phyloP scores from a whole-genome alignment of 176 grass and related monocot species.

The Zea luxurians region DNA sequence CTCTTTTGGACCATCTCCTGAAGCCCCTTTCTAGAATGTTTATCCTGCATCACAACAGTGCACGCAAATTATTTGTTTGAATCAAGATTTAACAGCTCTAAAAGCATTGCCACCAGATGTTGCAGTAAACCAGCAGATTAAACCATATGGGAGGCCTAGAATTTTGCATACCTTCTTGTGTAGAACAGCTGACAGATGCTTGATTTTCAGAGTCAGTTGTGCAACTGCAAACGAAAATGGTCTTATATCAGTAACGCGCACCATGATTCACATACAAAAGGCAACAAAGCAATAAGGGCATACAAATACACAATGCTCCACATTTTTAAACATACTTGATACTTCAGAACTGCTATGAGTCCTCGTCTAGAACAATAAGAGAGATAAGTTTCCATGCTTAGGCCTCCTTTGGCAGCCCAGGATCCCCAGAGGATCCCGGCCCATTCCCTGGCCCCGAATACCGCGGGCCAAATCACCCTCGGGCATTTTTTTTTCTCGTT shows the following conservation, averaged over 20 bases:
- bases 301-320: slow-evolving; percentile 10
- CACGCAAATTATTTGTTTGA: slow-evolving; percentile 2
- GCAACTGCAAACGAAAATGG: slow-evolving; percentile 62
- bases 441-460: no score
- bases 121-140: not conserved
- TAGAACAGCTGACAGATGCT: slow-evolving; percentile 76
- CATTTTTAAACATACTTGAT: not conserved
- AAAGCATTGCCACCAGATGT: not conserved
- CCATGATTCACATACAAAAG: not conserved
- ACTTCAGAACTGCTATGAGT: not conserved
- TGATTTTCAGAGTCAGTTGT: slow-evolving; percentile 89
- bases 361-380: not conserved
- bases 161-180: slow-evolving; percentile 75
- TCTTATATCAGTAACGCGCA: slow-evolving; percentile 14
- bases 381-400: no score
- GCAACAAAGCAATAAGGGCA: not conserved
- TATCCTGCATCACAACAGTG: slow-evolving; percentile 51
- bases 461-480: no score
- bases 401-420: no score
- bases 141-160: not conserved
- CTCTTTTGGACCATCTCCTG: slow-evolving; percentile 92
- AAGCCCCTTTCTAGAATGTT: slow-evolving; percentile 89
- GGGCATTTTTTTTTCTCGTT: no score
- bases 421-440: no score
- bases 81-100: not conserved